Evolutionary conservation across 1,139 yeast species (phyloP).

Genomic region (Blastobotrys illinoisensis): DNA sequence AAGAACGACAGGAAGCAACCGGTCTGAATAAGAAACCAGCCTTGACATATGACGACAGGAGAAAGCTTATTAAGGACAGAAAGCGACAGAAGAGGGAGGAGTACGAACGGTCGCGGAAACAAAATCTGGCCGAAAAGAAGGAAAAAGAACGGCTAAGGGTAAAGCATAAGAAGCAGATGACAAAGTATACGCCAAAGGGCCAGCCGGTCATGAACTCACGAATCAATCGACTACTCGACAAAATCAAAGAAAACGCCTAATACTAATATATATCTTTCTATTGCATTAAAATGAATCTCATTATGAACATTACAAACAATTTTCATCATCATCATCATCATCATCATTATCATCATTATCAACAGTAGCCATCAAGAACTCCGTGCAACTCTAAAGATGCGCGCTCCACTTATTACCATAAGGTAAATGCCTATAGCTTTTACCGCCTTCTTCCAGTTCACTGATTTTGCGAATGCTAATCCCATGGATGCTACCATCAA

Average conservation of each 20-base stretch:
- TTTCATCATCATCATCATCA: too few species aligned
- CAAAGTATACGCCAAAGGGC: constrained; percentile 63
- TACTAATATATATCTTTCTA: neutral
- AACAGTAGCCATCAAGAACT: too few species aligned
- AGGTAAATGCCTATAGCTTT: neutral
- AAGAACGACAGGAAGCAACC: constrained; percentile 28
- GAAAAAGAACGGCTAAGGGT: constrained; percentile 37
- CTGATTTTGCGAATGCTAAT: neutral
- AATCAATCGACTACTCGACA: constrained; percentile 70
- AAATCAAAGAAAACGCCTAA: constrained; percentile 39
- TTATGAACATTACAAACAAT: too few species aligned
- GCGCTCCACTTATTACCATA: neutral
- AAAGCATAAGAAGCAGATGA: constrained; percentile 43
- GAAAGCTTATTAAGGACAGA: constrained; percentile 17
- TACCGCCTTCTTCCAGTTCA: neutral
- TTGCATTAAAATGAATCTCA: too few species aligned
- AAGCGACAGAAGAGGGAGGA: constrained; percentile 22
- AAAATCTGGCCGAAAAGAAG: constrained; percentile 23
- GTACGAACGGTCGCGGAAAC: constrained; percentile 24
- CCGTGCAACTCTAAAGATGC: too few species aligned
- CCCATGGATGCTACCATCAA: neutral
- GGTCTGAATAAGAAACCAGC: constrained; percentile 24
- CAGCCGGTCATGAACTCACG: constrained; percentile 93
- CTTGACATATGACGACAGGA: constrained; percentile 4
- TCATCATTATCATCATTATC: too few species aligned